Conservation (phyloP, 2,329 filamentous ascomycete genomes). For the Juglanconis oblonga region DNA sequence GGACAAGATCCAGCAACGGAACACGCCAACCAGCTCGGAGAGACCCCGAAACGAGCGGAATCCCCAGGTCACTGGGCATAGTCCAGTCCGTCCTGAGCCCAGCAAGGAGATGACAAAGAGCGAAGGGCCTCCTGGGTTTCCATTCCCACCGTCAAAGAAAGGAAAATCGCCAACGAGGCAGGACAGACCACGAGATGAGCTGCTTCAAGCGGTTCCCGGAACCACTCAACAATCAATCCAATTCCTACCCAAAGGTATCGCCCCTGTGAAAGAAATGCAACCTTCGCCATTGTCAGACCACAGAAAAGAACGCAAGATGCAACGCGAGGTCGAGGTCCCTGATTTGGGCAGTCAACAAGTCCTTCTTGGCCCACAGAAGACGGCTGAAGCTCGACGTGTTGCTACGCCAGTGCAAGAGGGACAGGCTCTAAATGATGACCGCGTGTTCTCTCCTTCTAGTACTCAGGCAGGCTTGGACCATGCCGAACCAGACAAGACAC, state of each 20-base stretch:
- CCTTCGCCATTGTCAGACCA: no score
- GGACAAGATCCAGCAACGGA: background rate
- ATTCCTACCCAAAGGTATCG: background rate
- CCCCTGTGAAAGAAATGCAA: background rate
- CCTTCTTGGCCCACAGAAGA: no score
- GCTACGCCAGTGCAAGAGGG: no score
- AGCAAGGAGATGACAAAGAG: background rate
- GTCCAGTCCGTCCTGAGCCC: background rate
- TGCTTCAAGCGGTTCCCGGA: background rate
- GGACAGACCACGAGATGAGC: background rate
- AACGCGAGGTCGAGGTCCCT: no score
- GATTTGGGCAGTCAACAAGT: no score
- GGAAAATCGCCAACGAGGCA: background rate
- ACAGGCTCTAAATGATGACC: no score
- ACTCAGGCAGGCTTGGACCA: no score
- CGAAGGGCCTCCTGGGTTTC: background rate
- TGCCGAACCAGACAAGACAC: no score
- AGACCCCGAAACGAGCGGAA: background rate
- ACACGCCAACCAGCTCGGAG: background rate
- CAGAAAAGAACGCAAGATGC: no score
- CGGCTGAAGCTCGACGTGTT: no score
- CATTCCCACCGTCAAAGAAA: background rate
- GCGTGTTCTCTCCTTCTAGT: no score
- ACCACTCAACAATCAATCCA: background rate
- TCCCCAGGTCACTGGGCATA: background rate